Percentiles rank a stretch among this genome's conserved stretches.
phyloP scores from a whole-genome alignment of 371 early-diverging fungal genomes.

The Mucor piriformis region DNA sequence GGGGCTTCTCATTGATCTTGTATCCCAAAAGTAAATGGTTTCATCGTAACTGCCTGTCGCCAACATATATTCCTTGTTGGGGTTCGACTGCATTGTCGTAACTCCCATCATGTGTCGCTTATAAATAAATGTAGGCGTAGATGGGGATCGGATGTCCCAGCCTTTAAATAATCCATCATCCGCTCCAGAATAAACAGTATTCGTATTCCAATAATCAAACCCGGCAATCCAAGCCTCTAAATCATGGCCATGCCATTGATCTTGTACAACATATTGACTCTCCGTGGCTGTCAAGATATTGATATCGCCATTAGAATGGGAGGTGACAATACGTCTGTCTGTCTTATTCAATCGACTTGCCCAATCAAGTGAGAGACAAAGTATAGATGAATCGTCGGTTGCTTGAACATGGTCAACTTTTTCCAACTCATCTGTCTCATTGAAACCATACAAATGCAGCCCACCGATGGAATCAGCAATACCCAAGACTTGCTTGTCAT shows the following conservation, averaged over 20 bases:
- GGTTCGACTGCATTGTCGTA: slow-evolving; percentile 83
- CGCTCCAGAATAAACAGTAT: slow-evolving; percentile 70
- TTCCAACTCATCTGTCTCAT: slow-evolving; percentile 39
- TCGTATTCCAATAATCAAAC: slow-evolving; percentile 78
- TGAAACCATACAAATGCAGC: slow-evolving; percentile 51
- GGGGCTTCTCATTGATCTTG: slow-evolving; percentile 77
- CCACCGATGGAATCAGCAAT: slow-evolving; percentile 70
- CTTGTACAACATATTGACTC: slow-evolving; percentile 29
- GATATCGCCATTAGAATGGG: slow-evolving; percentile 73
- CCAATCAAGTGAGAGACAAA: slow-evolving; percentile 93
- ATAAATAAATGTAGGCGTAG: slow-evolving; percentile 22
- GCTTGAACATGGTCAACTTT: slow-evolving; percentile 35
- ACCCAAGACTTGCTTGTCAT: slow-evolving; percentile 51
- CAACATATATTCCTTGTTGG: slow-evolving; percentile 69
- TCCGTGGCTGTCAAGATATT: slow-evolving; percentile 46
- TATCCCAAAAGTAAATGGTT: slow-evolving; percentile 86
- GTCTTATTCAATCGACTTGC: slow-evolving; percentile 61
- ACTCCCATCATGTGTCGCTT: slow-evolving; percentile 79
- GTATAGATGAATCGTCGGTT: slow-evolving; percentile 48
- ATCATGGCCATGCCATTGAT: slow-evolving; percentile 81
- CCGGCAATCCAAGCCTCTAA: slow-evolving; percentile 92
- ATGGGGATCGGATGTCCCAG: slow-evolving; percentile 76
- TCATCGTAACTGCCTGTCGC: slow-evolving; percentile 93
- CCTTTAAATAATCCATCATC: slow-evolving; percentile 85
- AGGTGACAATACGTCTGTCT: slow-evolving; percentile 51